Conservation (phyloP, 805 yeast genomes). For the Candida berthetii region DNA sequence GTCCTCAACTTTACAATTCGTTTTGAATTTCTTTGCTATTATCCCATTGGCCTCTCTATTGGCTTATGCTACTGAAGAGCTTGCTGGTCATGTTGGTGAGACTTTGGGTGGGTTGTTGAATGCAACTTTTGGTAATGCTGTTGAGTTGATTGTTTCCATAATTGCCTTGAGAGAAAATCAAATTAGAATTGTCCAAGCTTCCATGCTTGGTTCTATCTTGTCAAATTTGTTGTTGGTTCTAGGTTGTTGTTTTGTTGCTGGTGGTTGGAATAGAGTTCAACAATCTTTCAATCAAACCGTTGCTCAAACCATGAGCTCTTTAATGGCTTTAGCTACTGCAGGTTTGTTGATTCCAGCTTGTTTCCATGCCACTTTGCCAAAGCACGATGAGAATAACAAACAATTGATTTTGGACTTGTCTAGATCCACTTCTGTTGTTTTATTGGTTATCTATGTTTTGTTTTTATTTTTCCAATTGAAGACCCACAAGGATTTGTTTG, state of each 20-base stretch:
- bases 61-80: slow-evolving; percentile 90
- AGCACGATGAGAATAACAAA: slow-evolving; percentile 27
- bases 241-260: slow-evolving; percentile 93
- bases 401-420: slow-evolving; percentile 63
- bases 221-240: slow-evolving; percentile 84
- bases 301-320: slow-evolving; percentile 95
- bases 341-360: slow-evolving; percentile 94
- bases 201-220: slow-evolving; percentile 92
- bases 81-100: slow-evolving; percentile 82
- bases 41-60: slow-evolving; percentile 88
- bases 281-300: slow-evolving; percentile 93
- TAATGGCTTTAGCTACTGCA: slow-evolving; percentile 85
- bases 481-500: slow-evolving; percentile 78
- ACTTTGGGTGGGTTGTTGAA: slow-evolving; percentile 91
- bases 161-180: slow-evolving; percentile 85
- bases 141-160: slow-evolving; percentile 89
- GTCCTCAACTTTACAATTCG: slow-evolving; percentile 51
- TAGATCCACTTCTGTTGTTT: slow-evolving; percentile 78
- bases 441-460: slow-evolving; percentile 70
- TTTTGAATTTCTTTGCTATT: slow-evolving; percentile 81
- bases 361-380: slow-evolving; percentile 74
- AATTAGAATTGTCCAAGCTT: slow-evolving; percentile 91
- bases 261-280: slow-evolving; percentile 81
- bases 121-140: slow-evolving; percentile 98
- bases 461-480: slow-evolving; percentile 84